phyloP scores from a whole-genome alignment of 2,329 filamentous ascomycete species.

The Juglanconis oblonga region DNA sequence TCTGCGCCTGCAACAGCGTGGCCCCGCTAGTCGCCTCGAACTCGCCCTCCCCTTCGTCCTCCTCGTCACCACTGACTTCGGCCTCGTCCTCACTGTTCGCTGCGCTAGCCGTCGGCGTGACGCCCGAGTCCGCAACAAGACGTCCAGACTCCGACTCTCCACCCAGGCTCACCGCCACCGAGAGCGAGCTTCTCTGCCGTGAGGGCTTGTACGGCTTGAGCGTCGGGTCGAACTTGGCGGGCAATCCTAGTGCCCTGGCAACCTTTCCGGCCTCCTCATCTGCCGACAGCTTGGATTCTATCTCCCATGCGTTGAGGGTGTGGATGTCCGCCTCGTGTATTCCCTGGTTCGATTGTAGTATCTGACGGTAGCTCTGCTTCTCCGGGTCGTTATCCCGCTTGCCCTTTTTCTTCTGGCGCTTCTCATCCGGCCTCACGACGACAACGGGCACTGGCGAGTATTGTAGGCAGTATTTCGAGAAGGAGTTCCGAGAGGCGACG shows the following conservation, averaged over 20 bases:
- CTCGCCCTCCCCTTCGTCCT: constrained; percentile 45
- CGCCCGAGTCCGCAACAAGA: constrained; percentile 19
- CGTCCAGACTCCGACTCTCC: constrained; percentile 6
- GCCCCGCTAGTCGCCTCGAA: constrained; percentile 38
- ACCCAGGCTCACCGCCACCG: constrained; percentile 22
- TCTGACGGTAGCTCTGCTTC: constrained; percentile 73
- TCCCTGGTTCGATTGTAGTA: constrained; percentile 63
- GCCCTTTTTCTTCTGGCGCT: constrained; percentile 83
- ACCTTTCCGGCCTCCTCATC: constrained; percentile 65
- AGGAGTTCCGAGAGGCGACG: constrained; percentile 73
- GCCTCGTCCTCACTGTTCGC: constrained; percentile 21
- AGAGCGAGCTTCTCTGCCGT: constrained; percentile 22
- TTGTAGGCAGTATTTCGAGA: constrained; percentile 92
- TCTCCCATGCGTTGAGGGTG: constrained; percentile 49
- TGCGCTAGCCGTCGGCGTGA: constrained; percentile 22
- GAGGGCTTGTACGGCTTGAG: constrained; percentile 50
- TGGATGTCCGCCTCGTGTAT: constrained; percentile 58
- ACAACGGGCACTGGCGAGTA: constrained; percentile 92
- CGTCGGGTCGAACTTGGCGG: constrained; percentile 61
- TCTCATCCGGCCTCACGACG: constrained; percentile 82
- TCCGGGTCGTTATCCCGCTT: constrained; percentile 77
- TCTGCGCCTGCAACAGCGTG: constrained; percentile 40
- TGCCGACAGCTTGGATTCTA: constrained; percentile 52
- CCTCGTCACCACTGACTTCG: constrained; percentile 25
- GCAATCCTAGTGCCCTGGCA: constrained; percentile 60